phyloP scores from a whole-genome alignment of 2,329 filamentous ascomycete species.

The Ophiobolus disseminans region DNA sequence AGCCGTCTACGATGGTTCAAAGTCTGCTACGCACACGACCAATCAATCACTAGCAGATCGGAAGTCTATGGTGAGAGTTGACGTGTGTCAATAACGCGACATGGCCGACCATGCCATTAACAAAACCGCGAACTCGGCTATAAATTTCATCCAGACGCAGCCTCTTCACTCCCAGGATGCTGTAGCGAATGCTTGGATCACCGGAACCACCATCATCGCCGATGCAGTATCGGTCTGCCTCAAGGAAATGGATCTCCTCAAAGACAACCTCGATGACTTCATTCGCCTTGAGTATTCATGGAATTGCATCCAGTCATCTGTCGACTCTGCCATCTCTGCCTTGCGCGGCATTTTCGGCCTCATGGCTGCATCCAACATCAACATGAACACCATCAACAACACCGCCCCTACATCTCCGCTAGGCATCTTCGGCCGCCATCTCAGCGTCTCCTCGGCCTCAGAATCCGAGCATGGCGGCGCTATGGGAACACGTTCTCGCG shows the following conservation, averaged over 20 bases:
- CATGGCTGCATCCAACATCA: constrained; percentile 38
- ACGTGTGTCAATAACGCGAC: constrained; percentile 54
- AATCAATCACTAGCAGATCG: constrained; percentile 36
- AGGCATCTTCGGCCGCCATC: constrained; percentile 23
- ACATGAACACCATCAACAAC: not conserved
- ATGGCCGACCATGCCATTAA: constrained; percentile 57
- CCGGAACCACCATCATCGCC: constrained; percentile 54
- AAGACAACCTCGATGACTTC: constrained; percentile 53
- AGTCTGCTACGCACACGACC: constrained; percentile 44
- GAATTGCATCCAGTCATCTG: constrained; percentile 52
- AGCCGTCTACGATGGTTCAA: constrained; percentile 53
- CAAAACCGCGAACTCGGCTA: constrained; percentile 54
- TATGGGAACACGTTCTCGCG: constrained; percentile 24
- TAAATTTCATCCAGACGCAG: constrained; percentile 54
- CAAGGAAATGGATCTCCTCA: constrained; percentile 50
- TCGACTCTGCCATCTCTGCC: constrained; percentile 51
- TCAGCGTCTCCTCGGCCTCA: constrained; percentile 37
- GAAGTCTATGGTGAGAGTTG: constrained; percentile 52
- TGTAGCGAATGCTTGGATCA: constrained; percentile 55
- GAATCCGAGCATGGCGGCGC: constrained; percentile 18
- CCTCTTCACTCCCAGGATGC: constrained; percentile 49
- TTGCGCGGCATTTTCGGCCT: constrained; percentile 56
- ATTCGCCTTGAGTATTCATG: constrained; percentile 56
- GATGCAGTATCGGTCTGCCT: constrained; percentile 54
- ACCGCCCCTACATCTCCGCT: constrained; percentile 1